A percentile compares a stretch with the other conserved stretches of the same genome.
phyloP scores from a whole-genome alignment of 2,329 filamentous ascomycete species.

The Aspergillus alliaceus region DNA sequence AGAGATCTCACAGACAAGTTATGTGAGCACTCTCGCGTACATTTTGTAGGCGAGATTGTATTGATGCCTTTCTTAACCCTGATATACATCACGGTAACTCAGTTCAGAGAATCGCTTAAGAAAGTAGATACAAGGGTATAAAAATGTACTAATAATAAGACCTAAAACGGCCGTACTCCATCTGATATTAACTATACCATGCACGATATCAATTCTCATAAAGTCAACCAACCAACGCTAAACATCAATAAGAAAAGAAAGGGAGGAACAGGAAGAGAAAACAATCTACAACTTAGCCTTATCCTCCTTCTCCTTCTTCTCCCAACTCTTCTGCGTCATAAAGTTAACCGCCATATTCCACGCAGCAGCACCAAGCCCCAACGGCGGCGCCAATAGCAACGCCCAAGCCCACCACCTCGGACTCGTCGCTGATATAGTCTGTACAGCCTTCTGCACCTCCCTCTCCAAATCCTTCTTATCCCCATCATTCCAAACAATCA shows the following conservation, averaged over 20 bases:
- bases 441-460: slow-evolving; percentile 68
- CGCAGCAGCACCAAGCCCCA: slow-evolving; percentile 66
- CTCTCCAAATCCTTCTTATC: slow-evolving; percentile 66
- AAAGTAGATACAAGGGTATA: no score
- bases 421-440: slow-evolving; percentile 60
- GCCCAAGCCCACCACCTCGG: slow-evolving; percentile 84
- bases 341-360: slow-evolving; percentile 75
- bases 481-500: slow-evolving; percentile 90
- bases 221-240: background rate
- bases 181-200: no score
- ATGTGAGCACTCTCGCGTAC: no score
- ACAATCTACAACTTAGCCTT: slow-evolving; percentile 58
- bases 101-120: no score
- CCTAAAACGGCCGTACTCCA: no score
- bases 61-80: no score
- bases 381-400: slow-evolving; percentile 67
- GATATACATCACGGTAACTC: no score
- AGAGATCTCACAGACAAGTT: no score
- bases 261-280: background rate
- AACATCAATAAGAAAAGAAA: background rate
- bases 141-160: no score
- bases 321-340: slow-evolving; percentile 70
- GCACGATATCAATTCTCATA: no score
- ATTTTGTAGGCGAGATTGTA: no score
- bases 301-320: slow-evolving; percentile 56